Conservation (phyloP, 192 early-diverging fungal genomes). For the Mortierella claussenii region DNA sequence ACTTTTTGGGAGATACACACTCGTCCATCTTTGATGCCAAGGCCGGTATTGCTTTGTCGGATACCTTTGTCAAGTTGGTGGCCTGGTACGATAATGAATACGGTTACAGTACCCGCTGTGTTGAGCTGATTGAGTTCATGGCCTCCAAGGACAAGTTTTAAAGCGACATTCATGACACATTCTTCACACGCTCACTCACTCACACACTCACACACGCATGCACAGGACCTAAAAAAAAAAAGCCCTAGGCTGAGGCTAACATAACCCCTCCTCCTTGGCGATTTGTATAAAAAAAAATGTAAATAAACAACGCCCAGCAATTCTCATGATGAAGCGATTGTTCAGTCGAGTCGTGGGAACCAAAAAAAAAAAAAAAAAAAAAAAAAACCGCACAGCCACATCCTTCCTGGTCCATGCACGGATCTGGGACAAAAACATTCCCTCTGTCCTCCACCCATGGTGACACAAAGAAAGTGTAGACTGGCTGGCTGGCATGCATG, state of each 20-base stretch:
- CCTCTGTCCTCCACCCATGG: too few relatives aligned
- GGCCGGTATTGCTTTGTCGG: slow-evolving; percentile 94
- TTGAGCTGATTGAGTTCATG: slow-evolving; percentile 88
- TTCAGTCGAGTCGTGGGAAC: neutral
- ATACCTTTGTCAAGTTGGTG: slow-evolving; percentile 96
- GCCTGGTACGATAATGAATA: slow-evolving; percentile 93
- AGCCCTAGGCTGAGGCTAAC: neutral
- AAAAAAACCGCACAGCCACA: too few relatives aligned
- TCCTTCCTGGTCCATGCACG: too few relatives aligned
- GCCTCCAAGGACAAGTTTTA: slow-evolving; percentile 48
- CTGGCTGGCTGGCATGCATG: too few relatives aligned
- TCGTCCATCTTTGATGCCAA: slow-evolving; percentile 96
- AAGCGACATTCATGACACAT: too few relatives aligned
- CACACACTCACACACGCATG: neutral
- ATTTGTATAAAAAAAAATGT: neutral
- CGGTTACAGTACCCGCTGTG: slow-evolving; percentile 92
- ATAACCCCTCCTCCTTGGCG: neutral
- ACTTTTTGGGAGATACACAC: slow-evolving; percentile 92
- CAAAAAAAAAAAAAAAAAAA: too few relatives aligned
- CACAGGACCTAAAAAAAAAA: neutral
- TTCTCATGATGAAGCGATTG: neutral
- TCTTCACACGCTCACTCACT: too few relatives aligned
- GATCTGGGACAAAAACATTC: too few relatives aligned
- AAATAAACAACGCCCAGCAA: neutral
- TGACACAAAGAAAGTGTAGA: too few relatives aligned